Evolutionary conservation across 305 asterid genomes (phyloP).

Genomic region (Plantago rigida): DNA sequence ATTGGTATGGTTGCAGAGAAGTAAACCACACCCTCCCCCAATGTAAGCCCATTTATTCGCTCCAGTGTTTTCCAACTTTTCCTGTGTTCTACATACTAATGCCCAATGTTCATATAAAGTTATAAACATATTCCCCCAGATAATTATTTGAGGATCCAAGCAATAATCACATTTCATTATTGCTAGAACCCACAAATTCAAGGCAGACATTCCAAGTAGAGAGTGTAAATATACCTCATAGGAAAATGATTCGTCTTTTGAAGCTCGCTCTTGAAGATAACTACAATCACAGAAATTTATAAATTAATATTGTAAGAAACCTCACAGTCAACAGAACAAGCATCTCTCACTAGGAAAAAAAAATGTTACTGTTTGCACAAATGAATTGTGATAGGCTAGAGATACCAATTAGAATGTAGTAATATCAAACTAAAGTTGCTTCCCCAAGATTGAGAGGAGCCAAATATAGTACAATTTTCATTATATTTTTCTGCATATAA

Average conservation of each 20-base stretch:
- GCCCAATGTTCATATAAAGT: not conserved
- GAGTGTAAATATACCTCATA: slow-evolving; percentile 57
- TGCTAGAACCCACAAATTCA: slow-evolving; percentile 7
- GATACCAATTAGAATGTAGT: not conserved
- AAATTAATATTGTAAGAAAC: slow-evolving; percentile 2
- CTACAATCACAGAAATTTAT: slow-evolving; percentile 32
- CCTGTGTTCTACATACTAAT: not conserved
- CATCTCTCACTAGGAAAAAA: slow-evolving; percentile 4
- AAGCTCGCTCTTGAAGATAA: slow-evolving; percentile 76
- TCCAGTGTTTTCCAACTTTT: too few species aligned
- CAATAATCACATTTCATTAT: not conserved
- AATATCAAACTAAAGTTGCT: not conserved
- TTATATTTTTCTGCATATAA: too few species aligned
- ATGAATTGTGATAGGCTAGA: not conserved
- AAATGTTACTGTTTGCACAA: not conserved
- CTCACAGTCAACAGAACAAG: slow-evolving; percentile 19
- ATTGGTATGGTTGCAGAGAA: too few species aligned
- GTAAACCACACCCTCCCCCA: too few species aligned
- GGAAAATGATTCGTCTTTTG: slow-evolving; percentile 63
- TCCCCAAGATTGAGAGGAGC: too few species aligned
- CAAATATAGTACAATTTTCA: too few species aligned
- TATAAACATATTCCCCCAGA: not conserved
- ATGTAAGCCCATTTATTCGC: too few species aligned
- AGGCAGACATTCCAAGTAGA: slow-evolving; percentile 6
- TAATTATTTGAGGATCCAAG: not conserved